Percentiles rank a stretch among this genome's conserved stretches.
Conservation (phyloP, 73 alveolate genomes). For the Paramecium octaurelia region DNA sequence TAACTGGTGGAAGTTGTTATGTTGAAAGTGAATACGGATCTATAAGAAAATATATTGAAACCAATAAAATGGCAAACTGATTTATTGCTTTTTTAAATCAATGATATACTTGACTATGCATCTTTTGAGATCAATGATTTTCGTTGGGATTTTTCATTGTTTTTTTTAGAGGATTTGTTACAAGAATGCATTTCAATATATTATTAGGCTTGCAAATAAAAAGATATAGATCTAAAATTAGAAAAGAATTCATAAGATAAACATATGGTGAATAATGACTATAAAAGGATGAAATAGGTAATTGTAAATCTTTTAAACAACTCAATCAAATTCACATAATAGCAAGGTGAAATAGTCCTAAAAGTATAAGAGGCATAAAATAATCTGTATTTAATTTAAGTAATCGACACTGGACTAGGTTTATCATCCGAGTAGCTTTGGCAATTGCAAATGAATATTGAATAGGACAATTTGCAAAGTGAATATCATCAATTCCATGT, state of each 20-base stretch:
- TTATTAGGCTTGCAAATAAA: not conserved
- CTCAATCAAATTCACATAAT: not conserved
- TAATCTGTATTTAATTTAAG: not conserved
- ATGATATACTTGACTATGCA: slow-evolving; percentile 30
- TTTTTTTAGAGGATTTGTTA: not conserved
- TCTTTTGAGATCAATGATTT: not conserved
- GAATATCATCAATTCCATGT: not conserved
- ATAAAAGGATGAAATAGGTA: not conserved
- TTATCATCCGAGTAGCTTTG: not conserved
- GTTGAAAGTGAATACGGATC: not conserved
- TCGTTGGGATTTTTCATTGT: not conserved
- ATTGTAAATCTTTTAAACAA: slow-evolving; percentile 1
- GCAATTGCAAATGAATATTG: not conserved
- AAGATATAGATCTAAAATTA: not conserved
- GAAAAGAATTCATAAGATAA: not conserved
- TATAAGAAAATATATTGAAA: not conserved
- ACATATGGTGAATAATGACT: not conserved
- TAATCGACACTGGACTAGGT: not conserved
- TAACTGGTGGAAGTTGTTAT: not conserved
- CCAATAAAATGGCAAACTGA: not conserved
- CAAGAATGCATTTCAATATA: not conserved
- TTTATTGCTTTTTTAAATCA: not conserved
- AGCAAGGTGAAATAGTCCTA: not conserved
- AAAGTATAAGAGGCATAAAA: not conserved
- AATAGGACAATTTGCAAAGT: not conserved